Evolutionary conservation across 768 basidiomycete species (phyloP).

Genomic region (Macrolepiota albuminosa): DNA sequence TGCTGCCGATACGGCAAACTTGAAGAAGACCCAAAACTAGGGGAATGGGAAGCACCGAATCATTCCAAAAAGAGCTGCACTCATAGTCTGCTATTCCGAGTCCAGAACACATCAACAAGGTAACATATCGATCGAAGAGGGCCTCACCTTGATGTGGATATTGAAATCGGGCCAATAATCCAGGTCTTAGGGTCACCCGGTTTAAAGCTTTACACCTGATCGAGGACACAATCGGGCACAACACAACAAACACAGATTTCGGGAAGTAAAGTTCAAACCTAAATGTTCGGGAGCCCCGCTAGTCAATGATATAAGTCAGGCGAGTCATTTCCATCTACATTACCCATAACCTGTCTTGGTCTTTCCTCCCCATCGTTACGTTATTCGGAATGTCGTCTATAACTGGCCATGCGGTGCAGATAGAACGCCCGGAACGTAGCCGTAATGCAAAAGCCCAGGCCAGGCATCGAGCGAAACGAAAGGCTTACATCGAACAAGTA

Average conservation of each 20-base stretch:
- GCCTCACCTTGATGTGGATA: slow-evolving; percentile 1
- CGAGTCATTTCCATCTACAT: slow-evolving; percentile 23
- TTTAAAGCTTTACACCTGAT: slow-evolving; percentile 32
- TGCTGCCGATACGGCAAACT: slow-evolving; percentile 16
- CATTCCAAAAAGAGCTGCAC: slow-evolving; percentile 10
- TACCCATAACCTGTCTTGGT: slow-evolving; percentile 44
- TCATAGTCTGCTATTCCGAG: slow-evolving; percentile 2
- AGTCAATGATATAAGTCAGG: slow-evolving; percentile 34
- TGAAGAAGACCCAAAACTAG: slow-evolving; percentile 8
- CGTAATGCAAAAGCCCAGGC: slow-evolving; percentile 88
- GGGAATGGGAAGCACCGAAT: slow-evolving; percentile 21
- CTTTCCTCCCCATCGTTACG: slow-evolving; percentile 43
- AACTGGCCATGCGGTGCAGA: slow-evolving; percentile 47
- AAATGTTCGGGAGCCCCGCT: slow-evolving; percentile 27
- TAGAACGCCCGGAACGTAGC: slow-evolving; percentile 76
- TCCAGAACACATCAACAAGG: slow-evolving; percentile 3
- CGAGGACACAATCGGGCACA: slow-evolving; percentile 41
- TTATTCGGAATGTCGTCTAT: slow-evolving; percentile 58
- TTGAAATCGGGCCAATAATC: slow-evolving; percentile 19
- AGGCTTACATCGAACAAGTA: slow-evolving; percentile 91
- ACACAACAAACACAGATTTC: slow-evolving; percentile 28
- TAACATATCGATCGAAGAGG: slow-evolving; percentile 11
- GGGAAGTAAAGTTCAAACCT: slow-evolving; percentile 30
- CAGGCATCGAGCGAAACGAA: slow-evolving; percentile 85
- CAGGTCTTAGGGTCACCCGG: slow-evolving; percentile 32